Evolutionary conservation across 345 rosid genomes (phyloP), one percentile per base, ranked within the genome.

Genomic region (Populus tremula): DNA sequence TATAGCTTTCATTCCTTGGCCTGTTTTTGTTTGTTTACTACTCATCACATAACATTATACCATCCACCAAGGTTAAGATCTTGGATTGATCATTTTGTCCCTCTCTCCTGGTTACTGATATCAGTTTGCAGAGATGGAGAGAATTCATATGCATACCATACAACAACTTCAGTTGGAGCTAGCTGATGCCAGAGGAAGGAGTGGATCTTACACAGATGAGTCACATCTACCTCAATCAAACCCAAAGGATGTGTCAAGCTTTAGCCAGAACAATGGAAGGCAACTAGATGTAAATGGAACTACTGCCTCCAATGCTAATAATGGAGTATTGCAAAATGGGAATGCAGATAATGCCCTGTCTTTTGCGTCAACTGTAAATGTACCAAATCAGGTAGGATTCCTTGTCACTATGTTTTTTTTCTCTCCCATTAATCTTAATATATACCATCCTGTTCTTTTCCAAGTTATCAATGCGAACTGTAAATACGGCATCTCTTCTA

Each of bases 111-210:
- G 70, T 80, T 71, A 29, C 72, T 79, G 73, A 47, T 78, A 74
- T 78, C 88, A 96, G 99, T 88, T 94, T 85, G 86, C 85, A 11
- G 99, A 96, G 82, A 88, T 93, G 91, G 99, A 95, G 89, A 88
- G 98, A 82, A 78, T 88, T 81, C 98, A 94, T 84, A 45, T 86
- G 82, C 97, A 90, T 85, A 79, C 94, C 72, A 82, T 96, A 61
- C 97, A 93, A 74, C 99, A 94, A 74, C 98, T 94, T 84, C 98
- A 92, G 74, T 81, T 83, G 81, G 94, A 94, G 83, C 85, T 94
- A 79, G 92, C 93, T 75, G 94, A 89, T 81, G 85, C 84, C 17
- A 93, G 88, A 81, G 97, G 88, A 80, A 91, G 91, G 77, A 85
- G 81, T 78, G 87, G 93, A 47, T 77, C 93, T 62, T 88, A 80